Conservation (phyloP, 306 rosid genomes). For the Comarum palustre region DNA sequence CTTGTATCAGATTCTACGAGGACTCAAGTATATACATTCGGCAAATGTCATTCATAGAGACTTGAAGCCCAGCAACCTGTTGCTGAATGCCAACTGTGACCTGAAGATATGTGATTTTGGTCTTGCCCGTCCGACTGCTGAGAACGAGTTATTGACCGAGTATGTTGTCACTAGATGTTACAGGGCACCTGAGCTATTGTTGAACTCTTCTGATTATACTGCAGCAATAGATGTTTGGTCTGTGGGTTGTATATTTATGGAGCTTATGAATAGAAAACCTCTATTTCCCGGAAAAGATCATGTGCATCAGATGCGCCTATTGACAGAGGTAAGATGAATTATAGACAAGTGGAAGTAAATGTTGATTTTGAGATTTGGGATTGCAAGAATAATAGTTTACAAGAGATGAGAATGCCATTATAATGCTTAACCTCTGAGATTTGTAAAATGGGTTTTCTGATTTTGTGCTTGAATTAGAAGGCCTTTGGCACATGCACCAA, state of each 20-base stretch:
- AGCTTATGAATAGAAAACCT: slow-evolving; percentile 95
- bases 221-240: slow-evolving; percentile 96
- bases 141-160: slow-evolving; percentile 86
- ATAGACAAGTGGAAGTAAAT: background rate
- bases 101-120: slow-evolving; percentile 95
- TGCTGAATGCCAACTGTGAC: slow-evolving; percentile 87
- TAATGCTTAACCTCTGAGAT: background rate
- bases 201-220: slow-evolving; percentile 94
- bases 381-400: background rate
- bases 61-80: slow-evolving; percentile 86
- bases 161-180: slow-evolving; percentile 98
- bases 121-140: slow-evolving; percentile 80
- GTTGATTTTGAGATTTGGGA: background rate
- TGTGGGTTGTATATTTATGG: slow-evolving; percentile 94
- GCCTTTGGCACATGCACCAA: background rate
- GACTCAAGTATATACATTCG: slow-evolving; percentile 84
- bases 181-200: slow-evolving; percentile 89
- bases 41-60: slow-evolving; percentile 93
- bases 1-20: slow-evolving; percentile 93
- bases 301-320: slow-evolving; percentile 90
- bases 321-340: slow-evolving; percentile 70
- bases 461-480: background rate
- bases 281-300: slow-evolving; percentile 85
- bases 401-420: background rate
- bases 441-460: background rate